phyloP scores from a whole-genome alignment of 257 asterid species.

The Ballota nigra region DNA sequence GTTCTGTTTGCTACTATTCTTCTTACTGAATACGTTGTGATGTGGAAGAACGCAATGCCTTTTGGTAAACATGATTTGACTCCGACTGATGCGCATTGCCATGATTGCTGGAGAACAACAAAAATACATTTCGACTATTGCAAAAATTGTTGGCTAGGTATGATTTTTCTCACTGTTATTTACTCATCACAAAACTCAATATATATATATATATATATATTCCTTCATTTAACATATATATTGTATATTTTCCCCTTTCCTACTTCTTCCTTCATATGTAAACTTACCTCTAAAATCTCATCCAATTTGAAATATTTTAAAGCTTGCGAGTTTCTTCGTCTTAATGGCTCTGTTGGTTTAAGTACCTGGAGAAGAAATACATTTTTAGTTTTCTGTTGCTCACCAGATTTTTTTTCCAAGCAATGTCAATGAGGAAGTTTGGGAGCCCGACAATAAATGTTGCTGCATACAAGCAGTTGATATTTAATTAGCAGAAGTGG shows the following conservation, averaged over 20 bases:
- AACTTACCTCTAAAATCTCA: background rate
- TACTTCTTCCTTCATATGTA: background rate
- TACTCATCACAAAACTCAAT: conserved; percentile 4
- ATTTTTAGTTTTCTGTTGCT: background rate
- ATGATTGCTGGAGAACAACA: conserved; percentile 89
- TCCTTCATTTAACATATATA: background rate
- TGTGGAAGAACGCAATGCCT: conserved; percentile 79
- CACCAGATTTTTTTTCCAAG: background rate
- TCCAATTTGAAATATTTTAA: background rate
- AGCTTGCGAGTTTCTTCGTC: background rate
- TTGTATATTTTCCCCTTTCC: background rate
- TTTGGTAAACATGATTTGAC: conserved; percentile 30
- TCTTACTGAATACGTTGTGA: conserved; percentile 69
- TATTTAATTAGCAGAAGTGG: background rate
- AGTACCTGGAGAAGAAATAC: background rate
- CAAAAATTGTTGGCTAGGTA: conserved; percentile 93
- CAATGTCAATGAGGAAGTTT: background rate
- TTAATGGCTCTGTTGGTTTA: background rate
- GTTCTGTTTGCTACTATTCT: conserved; percentile 73
- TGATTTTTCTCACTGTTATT: conserved; percentile 28
- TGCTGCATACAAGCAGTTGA: conserved; percentile 4
- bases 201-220: background rate
- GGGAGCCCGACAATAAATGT: background rate
- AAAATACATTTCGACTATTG: conserved; percentile 54
- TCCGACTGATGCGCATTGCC: conserved; percentile 55